Conservation (phyloP, 1,284 basidiomycete genomes). For the Cryptococcus hybrid region DNA sequence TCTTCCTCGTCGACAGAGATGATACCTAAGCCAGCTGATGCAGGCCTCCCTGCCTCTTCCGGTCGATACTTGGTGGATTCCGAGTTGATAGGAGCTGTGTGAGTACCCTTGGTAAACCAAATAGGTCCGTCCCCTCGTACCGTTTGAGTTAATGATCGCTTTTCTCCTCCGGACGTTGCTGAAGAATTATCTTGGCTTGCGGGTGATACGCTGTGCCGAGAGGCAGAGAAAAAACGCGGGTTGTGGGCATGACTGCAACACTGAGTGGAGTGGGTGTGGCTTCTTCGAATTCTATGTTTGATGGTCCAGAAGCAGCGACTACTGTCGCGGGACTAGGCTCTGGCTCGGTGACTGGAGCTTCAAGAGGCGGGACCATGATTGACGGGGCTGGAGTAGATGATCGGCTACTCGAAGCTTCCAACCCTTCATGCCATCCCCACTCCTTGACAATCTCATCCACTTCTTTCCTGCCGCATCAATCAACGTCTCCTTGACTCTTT, state of each 20-base stretch:
- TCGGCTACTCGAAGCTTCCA: conserved; percentile 29
- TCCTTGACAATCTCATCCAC: conserved; percentile 41
- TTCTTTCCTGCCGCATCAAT: conserved; percentile 38
- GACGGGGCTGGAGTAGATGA: conserved; percentile 13
- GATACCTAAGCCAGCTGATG: not conserved
- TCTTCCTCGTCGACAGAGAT: not conserved
- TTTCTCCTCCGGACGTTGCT: not conserved
- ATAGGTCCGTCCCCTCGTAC: conserved; percentile 14
- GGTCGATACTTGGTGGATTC: not conserved
- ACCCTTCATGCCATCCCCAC: conserved; percentile 47
- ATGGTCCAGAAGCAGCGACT: not conserved
- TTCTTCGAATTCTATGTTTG: conserved; percentile 9
- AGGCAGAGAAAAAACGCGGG: not conserved
- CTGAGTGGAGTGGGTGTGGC: conserved; percentile 11
- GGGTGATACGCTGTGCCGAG: not conserved
- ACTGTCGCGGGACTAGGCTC: not conserved
- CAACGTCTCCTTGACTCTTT: conserved; percentile 33
- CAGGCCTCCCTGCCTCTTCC: not conserved
- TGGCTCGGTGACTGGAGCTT: not conserved
- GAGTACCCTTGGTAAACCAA: conserved; percentile 10
- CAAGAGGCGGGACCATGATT: not conserved
- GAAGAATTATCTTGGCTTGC: not conserved
- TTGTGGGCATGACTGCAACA: conserved; percentile 5
- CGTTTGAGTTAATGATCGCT: conserved; percentile 16
- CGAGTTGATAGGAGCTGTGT: conserved; percentile 4